A percentile compares a stretch with the other conserved stretches of the same genome.
These are phyloP conservation scores for Candida nanaspora DNA, from an alignment of 805 yeast species.

Conservation along the genomic window DNA sequence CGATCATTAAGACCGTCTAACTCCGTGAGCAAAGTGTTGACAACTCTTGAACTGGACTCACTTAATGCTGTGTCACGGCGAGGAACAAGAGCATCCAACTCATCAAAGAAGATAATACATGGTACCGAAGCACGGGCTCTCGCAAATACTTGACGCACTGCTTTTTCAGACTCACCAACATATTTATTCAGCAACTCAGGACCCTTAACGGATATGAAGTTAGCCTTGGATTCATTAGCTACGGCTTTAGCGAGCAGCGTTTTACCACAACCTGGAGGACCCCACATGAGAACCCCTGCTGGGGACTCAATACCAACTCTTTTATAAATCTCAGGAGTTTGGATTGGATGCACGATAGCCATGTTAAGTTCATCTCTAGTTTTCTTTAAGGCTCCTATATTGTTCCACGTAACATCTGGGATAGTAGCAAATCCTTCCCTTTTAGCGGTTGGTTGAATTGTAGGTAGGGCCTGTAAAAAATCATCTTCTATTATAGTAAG, in stretches of 20 bases:
- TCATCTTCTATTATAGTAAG: conserved; percentile 73
- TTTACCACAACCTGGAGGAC: conserved; percentile 99
- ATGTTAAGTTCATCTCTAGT: conserved; percentile 87
- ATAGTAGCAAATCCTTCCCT: conserved; percentile 98
- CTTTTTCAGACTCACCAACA: conserved; percentile 92
- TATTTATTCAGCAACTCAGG: conserved; percentile 93
- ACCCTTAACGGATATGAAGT: conserved; percentile 91
- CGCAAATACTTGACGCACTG: conserved; percentile 87
- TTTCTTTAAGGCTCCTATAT: conserved; percentile 80
- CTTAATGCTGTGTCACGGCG: conserved; percentile 82
- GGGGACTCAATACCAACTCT: conserved; percentile 95
- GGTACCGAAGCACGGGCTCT: conserved; percentile 95
- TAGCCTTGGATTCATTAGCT: conserved; percentile 94
- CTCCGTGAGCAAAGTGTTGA: conserved; percentile 89
- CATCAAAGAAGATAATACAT: conserved; percentile 90
- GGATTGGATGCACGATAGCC: conserved; percentile 97
- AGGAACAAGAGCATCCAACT: conserved; percentile 93
- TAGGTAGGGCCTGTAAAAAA: conserved; percentile 78
- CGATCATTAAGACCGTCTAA: conserved; percentile 92
- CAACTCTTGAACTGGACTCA: conserved; percentile 89
- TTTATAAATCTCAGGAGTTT: conserved; percentile 81
- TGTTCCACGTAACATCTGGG: conserved; percentile 94
- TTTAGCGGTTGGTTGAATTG: conserved; percentile 94
- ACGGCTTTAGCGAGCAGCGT: conserved; percentile 95
- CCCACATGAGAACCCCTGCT: conserved; percentile 96